Conservation (phyloP, 345 rosid genomes). For the Diplotaxis tenuifolia region DNA sequence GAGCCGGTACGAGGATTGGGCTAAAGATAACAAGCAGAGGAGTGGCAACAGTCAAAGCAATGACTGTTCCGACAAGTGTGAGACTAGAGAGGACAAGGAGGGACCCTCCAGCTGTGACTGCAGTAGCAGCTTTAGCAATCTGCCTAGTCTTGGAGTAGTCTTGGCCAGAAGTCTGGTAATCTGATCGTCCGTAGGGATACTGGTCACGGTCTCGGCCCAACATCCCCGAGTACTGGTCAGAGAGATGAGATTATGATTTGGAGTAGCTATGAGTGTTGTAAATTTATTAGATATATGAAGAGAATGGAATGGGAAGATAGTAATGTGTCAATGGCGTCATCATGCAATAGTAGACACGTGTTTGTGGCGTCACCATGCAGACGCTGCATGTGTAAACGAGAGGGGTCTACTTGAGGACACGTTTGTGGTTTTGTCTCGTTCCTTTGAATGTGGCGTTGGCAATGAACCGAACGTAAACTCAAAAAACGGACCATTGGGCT, state of each 20-base stretch:
- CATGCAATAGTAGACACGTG: slow-evolving; percentile 33
- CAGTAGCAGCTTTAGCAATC: slow-evolving; percentile 78
- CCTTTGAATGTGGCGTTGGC: neutral
- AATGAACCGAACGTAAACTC: slow-evolving; percentile 25
- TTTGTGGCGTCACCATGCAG: slow-evolving; percentile 37
- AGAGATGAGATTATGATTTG: slow-evolving; percentile 8
- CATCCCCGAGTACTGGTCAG: slow-evolving; percentile 11
- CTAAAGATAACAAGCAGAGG: slow-evolving; percentile 85
- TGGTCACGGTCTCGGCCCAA: slow-evolving; percentile 33
- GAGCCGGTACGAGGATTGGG: slow-evolving; percentile 82
- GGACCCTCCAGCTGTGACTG: slow-evolving; percentile 76
- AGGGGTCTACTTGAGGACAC: slow-evolving; percentile 24
- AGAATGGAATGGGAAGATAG: neutral
- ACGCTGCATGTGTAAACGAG: slow-evolving; percentile 34
- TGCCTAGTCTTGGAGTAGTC: slow-evolving; percentile 49
- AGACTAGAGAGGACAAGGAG: slow-evolving; percentile 72
- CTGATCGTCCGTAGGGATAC: slow-evolving; percentile 42
- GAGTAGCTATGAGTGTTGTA: neutral
- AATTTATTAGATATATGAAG: slow-evolving; percentile 22
- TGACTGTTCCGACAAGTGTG: slow-evolving; percentile 69
- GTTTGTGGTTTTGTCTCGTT: slow-evolving; percentile 17
- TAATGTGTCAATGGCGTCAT: slow-evolving; percentile 27
- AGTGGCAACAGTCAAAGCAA: slow-evolving; percentile 70
- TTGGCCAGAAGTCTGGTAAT: slow-evolving; percentile 11
- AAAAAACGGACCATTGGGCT: slow-evolving; percentile 18